Evolutionary conservation across 2,329 filamentous ascomycete genomes (phyloP).

Genomic region (Clonostachys rhizophaga): DNA sequence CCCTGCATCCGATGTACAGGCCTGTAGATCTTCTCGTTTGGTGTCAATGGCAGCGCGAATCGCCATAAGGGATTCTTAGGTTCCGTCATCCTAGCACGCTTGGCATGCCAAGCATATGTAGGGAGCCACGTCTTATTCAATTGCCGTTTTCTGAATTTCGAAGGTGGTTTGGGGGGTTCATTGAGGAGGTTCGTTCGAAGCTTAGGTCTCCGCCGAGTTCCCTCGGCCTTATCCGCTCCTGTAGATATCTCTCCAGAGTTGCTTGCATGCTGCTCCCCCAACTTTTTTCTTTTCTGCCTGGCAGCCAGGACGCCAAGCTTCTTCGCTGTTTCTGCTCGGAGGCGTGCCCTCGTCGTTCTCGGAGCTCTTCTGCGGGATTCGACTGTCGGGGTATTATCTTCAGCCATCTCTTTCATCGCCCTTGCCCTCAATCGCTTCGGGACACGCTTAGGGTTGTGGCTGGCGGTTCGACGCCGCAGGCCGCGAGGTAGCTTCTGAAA

Average conservation of each 20-base stretch:
- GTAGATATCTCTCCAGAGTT: constrained; percentile 9
- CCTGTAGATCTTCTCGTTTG: constrained; percentile 85
- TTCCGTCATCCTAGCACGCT: constrained; percentile 82
- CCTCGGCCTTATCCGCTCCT: constrained; percentile 3
- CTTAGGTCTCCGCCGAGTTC: constrained; percentile 47
- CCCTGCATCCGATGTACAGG: constrained; percentile 78
- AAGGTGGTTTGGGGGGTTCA: constrained; percentile 45
- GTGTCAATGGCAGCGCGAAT: constrained; percentile 79
- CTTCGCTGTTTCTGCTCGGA: constrained; percentile 74
- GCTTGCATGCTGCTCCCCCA: constrained; percentile 16
- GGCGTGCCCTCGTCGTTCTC: constrained; percentile 47
- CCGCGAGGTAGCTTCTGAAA: constrained; percentile 88
- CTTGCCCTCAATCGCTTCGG: constrained; percentile 70
- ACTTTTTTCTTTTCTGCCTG: constrained; percentile 46
- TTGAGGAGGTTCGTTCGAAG: constrained; percentile 68
- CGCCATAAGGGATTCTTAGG: constrained; percentile 81
- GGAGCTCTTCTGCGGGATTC: constrained; percentile 60
- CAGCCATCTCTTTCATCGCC: constrained; percentile 70
- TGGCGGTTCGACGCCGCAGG: constrained; percentile 82
- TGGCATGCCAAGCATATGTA: constrained; percentile 91
- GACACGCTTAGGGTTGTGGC: constrained; percentile 89
- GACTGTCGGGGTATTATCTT: constrained; percentile 86
- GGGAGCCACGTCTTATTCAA: constrained; percentile 89
- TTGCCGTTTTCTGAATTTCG: constrained; percentile 80
- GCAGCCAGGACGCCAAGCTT: constrained; percentile 60